Percentiles rank a stretch among this genome's conserved stretches.
These are phyloP conservation scores for Solidago caesia DNA, from an alignment of 129 eudicot genomes.

Conservation along the genomic window DNA sequence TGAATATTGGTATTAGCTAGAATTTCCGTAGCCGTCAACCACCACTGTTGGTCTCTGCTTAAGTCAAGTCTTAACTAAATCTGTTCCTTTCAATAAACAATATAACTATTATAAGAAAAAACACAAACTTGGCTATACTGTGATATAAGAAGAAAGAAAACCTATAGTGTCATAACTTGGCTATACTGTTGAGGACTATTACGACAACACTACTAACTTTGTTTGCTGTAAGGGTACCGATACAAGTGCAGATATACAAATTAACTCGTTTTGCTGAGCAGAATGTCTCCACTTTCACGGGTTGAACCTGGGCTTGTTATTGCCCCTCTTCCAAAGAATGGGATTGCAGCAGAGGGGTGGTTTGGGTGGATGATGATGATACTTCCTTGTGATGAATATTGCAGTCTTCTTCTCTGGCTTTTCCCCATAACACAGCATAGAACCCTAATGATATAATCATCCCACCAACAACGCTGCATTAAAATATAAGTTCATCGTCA, in stretches of 20 bases:
- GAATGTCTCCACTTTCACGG: not conserved
- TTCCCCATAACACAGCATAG: constrained; percentile 68
- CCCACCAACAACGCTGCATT: constrained; percentile 52
- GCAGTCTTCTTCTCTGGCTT: constrained; percentile 43
- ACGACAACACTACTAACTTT: not conserved
- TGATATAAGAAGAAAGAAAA: no score
- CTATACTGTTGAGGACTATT: not conserved
- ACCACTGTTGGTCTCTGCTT: constrained; percentile 21
- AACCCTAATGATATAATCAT: constrained; percentile 48
- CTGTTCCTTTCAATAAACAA: not conserved
- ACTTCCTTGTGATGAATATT: constrained; percentile 18
- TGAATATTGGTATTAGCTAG: constrained; percentile 30
- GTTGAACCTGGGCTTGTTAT: not conserved
- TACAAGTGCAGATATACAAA: constrained; percentile 4
- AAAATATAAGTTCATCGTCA: not conserved
- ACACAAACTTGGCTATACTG: no score
- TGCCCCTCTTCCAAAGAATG: constrained; percentile 24
- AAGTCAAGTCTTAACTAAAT: not conserved
- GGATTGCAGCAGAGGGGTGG: constrained; percentile 29
- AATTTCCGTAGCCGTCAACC: constrained; percentile 29
- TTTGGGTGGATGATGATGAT: constrained; percentile 24
- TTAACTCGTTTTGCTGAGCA: not conserved
- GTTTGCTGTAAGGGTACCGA: not conserved
- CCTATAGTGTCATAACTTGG: not conserved
- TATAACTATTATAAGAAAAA: no score